Conservation (phyloP, 495 filamentous ascomycete species). For the Daldinia caldariorum region DNA sequence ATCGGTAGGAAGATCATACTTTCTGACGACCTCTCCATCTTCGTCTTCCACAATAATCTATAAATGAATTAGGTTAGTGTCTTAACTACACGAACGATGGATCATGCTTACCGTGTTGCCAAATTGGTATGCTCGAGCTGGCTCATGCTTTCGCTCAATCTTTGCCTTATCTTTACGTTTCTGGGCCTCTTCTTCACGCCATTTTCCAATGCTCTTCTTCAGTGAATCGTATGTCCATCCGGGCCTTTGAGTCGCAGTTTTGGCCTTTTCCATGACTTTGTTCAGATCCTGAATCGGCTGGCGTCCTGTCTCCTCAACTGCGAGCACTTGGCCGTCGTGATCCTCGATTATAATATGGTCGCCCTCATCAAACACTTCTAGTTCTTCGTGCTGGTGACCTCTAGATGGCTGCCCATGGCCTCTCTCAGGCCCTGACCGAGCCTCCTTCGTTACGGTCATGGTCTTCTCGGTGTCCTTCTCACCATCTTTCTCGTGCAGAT, state of each 20-base stretch:
- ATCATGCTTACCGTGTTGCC: slow-evolving; percentile 75
- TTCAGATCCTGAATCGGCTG: slow-evolving; percentile 32
- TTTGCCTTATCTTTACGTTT: slow-evolving; percentile 69
- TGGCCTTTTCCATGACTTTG: slow-evolving; percentile 36
- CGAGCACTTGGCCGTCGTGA: slow-evolving; percentile 84
- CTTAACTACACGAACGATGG: neutral
- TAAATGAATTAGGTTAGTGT: slow-evolving; percentile 33
- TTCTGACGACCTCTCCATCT: slow-evolving; percentile 96
- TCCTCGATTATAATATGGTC: slow-evolving; percentile 85
- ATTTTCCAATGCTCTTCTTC: slow-evolving; percentile 60
- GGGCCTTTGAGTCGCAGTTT: slow-evolving; percentile 51
- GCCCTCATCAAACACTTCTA: slow-evolving; percentile 85
- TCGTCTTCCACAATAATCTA: slow-evolving; percentile 97
- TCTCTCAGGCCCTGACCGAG: slow-evolving; percentile 47
- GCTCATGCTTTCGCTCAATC: slow-evolving; percentile 56
- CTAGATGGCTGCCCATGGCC: slow-evolving; percentile 41
- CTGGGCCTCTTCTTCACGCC: slow-evolving; percentile 66
- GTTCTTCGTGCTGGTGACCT: slow-evolving; percentile 47
- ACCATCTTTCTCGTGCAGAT: slow-evolving; percentile 26
- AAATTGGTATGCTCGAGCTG: slow-evolving; percentile 93
- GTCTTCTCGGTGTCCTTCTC: slow-evolving; percentile 39
- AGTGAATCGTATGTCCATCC: slow-evolving; percentile 56
- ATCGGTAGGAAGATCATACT: slow-evolving; percentile 81
- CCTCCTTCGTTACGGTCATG: slow-evolving; percentile 27
- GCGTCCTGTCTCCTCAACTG: slow-evolving; percentile 46